phyloP scores from a whole-genome alignment of 768 basidiomycete species.

The Crassisporium funariophilum region DNA sequence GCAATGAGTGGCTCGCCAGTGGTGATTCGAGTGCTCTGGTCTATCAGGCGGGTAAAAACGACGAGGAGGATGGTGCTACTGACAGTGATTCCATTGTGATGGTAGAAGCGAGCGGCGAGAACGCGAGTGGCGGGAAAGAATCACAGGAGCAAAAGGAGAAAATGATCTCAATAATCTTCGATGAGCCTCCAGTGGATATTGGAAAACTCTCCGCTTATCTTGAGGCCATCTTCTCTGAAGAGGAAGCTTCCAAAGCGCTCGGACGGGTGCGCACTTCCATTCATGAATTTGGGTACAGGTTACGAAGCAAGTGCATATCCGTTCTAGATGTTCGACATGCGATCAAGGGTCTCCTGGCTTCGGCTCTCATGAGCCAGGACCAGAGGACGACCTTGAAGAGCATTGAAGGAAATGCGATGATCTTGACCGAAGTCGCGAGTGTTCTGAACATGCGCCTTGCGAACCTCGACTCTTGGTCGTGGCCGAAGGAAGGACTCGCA shows the following conservation, averaged over 20 bases:
- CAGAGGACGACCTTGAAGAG: constrained; percentile 42
- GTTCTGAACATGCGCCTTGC: constrained; percentile 49
- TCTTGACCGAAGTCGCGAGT: constrained; percentile 43
- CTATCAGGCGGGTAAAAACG: constrained; percentile 17
- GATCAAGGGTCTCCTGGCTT: constrained; percentile 36
- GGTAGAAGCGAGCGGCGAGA: too few relatives aligned
- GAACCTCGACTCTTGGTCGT: constrained; percentile 42
- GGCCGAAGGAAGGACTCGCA: constrained; percentile 42
- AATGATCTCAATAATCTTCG: constrained; percentile 42
- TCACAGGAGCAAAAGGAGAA: constrained; percentile 43
- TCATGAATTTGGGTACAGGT: constrained; percentile 24
- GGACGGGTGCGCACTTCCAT: constrained; percentile 31
- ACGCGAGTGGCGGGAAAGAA: constrained; percentile 44
- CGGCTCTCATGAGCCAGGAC: constrained; percentile 41
- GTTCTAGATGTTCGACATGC: constrained; percentile 26
- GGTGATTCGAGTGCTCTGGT: constrained; percentile 39
- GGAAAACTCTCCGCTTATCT: constrained; percentile 36
- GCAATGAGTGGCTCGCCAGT: constrained; percentile 46
- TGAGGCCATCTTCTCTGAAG: constrained; percentile 35
- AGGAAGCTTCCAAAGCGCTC: constrained; percentile 32
- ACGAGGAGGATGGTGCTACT: constrained; percentile 8
- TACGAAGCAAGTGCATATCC: constrained; percentile 29
- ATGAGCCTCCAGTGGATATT: constrained; percentile 35
- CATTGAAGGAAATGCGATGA: constrained; percentile 39
- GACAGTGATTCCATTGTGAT: constrained; percentile 27